Percentiles rank a stretch among this genome's conserved stretches.
Evolutionary conservation across 352 stramenopile genomes (phyloP).

Genomic region (Globisporangium mamillatum): DNA sequence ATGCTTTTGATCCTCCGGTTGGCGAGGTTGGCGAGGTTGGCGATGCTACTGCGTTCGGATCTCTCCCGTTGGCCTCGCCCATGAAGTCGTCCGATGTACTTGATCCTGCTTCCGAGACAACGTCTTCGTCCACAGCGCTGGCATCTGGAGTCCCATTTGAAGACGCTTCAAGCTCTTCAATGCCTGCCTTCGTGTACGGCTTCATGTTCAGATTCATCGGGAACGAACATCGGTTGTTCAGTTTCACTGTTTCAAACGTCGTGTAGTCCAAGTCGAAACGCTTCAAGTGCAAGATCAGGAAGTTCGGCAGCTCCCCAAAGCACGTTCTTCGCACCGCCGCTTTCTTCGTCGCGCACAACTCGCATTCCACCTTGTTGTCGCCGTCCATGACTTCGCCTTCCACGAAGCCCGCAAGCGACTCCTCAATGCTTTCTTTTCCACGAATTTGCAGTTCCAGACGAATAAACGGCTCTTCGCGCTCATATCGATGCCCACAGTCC

Average conservation of each 20-base stretch:
- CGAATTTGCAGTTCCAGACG: conserved; percentile 97
- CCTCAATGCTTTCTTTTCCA: conserved; percentile 97
- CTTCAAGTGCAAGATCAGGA: conserved; percentile 98
- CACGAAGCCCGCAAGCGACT: conserved; percentile 96
- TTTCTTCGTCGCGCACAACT: conserved; percentile 97
- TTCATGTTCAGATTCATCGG: conserved; percentile 98
- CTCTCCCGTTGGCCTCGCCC: conserved; percentile 39
- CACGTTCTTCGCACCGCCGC: conserved; percentile 95
- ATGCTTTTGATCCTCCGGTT: conserved; percentile 22
- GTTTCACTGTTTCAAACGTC: conserved; percentile 99
- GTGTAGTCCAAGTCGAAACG: conserved; percentile 99
- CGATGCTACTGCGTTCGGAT: conserved; percentile 16
- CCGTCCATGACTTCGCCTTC: conserved; percentile 99
- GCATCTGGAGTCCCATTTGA: conserved; percentile 32
- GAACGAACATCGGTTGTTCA: conserved; percentile 98
- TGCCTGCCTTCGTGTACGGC: conserved; percentile 95
- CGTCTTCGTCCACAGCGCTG: conserved; percentile 40
- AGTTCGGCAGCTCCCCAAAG: conserved; percentile 94
- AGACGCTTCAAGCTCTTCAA: conserved; percentile 89
- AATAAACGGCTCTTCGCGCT: conserved; percentile 97
- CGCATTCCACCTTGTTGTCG: conserved; percentile 98
- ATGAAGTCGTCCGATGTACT: conserved; percentile 63
- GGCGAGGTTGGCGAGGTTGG: conserved; percentile 28
- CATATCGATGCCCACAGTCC: conserved; percentile 91
- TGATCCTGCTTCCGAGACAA: conserved; percentile 47